These are phyloP conservation scores for Peniophora sp. DNA, from an alignment of 1,284 basidiomycete genomes.

Conservation along the genomic window DNA sequence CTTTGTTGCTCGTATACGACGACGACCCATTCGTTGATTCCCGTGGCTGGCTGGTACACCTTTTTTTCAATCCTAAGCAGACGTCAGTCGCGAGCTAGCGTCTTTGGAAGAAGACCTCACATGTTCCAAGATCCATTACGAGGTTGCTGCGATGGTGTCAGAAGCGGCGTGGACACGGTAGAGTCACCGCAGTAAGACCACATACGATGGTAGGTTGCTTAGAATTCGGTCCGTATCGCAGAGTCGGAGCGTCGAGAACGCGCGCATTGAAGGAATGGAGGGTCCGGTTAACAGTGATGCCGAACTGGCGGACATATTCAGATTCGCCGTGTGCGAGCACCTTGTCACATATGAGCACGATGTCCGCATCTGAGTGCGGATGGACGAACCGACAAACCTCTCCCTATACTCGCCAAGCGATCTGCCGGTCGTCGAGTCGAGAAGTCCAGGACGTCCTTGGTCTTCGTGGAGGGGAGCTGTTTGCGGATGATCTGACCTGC, in stretches of 20 bases:
- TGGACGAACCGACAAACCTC: conserved; percentile 31
- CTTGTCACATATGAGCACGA: conserved; percentile 22
- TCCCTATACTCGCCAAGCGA: conserved; percentile 47
- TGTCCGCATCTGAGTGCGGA: background rate
- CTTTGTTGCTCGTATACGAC: conserved; percentile 54
- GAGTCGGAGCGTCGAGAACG: conserved; percentile 48
- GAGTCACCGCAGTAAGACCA: conserved; percentile 3
- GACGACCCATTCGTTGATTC: conserved; percentile 49
- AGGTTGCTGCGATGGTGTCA: conserved; percentile 33
- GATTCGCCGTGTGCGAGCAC: conserved; percentile 64
- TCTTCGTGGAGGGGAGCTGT: conserved; percentile 61
- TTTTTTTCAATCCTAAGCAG: conserved; percentile 51
- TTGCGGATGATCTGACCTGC: conserved; percentile 63
- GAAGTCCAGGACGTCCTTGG: conserved; percentile 58
- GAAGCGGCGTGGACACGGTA: background rate
- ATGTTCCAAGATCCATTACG: conserved; percentile 68
- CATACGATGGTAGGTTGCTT: conserved; percentile 47
- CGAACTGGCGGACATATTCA: conserved; percentile 64
- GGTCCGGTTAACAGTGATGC: conserved; percentile 43
- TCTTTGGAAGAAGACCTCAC: conserved; percentile 27
- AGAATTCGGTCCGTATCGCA: conserved; percentile 50
- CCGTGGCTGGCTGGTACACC: conserved; percentile 42
- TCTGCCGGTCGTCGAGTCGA: conserved; percentile 60
- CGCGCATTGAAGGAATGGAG: conserved; percentile 52
- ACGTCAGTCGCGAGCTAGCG: conserved; percentile 6